Base-by-base conservation (phyloP, 2,329 filamentous ascomycete species). In the Chaetomium olivaceum region DNA sequence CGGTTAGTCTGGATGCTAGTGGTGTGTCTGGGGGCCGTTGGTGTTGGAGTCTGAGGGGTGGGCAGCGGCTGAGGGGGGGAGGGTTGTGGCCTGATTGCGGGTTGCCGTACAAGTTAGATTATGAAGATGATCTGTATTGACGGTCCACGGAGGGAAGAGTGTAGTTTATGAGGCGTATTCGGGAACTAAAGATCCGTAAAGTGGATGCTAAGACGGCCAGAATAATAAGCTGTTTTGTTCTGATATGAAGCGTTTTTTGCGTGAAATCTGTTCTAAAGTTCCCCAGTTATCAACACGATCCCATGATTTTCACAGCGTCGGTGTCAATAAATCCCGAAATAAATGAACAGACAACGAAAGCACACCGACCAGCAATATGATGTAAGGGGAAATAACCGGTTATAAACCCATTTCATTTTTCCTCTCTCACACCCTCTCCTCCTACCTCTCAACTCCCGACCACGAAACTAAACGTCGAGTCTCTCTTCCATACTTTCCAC, bases 1-100 rank as follows among this genome's bases (percentile, higher is more conserved):
- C 91, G 0, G 83, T 94, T 27, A 91, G 87, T 69, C 76, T 92
- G 31, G 89, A 91, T 74, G 83, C 87, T 1, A 89, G 88, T 67
- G 89, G 88, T 0, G 82, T 84, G 0, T 84, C 84, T 1, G 89
- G 87, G 1, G 87, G 88, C 88, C 89, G 27, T 80, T 91, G 78
- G 81, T 92, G 29, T 75, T 91, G 27, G 89, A 89, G 71, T 87
- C 84, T 48, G 85, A 90, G 75, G 74, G 74, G 61, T 72, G 74
- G 19, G 71, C 71, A 14, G 64, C 76, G 11, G 73, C 71, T 0
- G 54, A n/a, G n/a, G 64, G 66, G 55, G 74, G 78, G 62, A 74
- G 81, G 19, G 75, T 83, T 51, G 76, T 63, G 4, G 36, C 36
- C 14, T 43, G 36, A 43, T 43, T 43, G 14, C 14, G 36, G 33